Base-by-base conservation (phyloP, 1,284 basidiomycete species). In the Sporisorium scitamineum region DNA sequence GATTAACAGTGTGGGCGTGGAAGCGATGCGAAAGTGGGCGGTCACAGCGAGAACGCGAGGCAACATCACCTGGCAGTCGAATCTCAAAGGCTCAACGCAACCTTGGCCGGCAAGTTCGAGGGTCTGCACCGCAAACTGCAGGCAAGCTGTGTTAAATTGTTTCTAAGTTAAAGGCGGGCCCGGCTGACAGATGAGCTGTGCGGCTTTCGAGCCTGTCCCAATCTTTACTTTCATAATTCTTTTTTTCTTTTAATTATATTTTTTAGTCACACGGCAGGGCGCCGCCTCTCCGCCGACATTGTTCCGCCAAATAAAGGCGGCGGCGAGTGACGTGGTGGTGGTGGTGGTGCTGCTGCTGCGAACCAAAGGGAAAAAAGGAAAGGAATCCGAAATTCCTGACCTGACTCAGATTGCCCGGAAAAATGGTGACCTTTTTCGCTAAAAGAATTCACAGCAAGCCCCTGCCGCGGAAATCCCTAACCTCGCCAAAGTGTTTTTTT, bases 381-480 rank as follows among this genome's bases (percentile, higher is more conserved):
- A 26, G 47, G 26, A 29, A 29, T 13, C 47, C 47, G 47, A n/a
- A 47, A 29, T 47, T 47, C 26, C 44, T 24, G 22, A n/a, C 44
- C 13, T 24, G 14, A 47, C 44, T 47, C 44, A 47, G 44, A 27
- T 18, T 26, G 24, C 13, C 26, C 44, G 44, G 44, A 27, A 47
- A 27, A 47, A 24, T 26, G 24, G 26, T 41, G n/a, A 42, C 26
- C 16, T 48, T 18, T 26, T 29, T 48, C 47, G 47, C 47, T 48
- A 48, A 48, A 48, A 13, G 26, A 45, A 45, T 45, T 8, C 14
- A 39, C 16, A 39, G 7, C 22, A 29, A 48, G 47, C 47, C 47
- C 47, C 47, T 48, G 47, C 47, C 47, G 27, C 47, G 47, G 47
- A 48, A 48, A 48, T 48, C 47, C 47, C 47, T 29, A n/a, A n/a